Evolutionary conservation across 2,329 filamentous ascomycete genomes (phyloP).

Genomic region (Bipolaris cookei): DNA sequence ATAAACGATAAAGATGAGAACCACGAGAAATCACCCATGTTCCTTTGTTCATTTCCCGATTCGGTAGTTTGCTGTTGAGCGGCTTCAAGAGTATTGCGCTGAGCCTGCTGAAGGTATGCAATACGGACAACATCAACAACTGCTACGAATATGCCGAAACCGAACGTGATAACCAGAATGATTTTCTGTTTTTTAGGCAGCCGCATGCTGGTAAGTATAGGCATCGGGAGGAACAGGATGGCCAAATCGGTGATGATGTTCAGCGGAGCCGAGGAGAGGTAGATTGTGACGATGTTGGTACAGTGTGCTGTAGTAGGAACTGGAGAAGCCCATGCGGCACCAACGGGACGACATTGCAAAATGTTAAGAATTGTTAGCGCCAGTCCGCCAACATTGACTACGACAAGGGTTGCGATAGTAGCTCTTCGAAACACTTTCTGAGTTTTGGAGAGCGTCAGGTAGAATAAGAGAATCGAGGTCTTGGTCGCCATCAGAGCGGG

Average conservation of each 20-base stretch:
- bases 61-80: constrained; percentile 40
- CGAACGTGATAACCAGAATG: constrained; percentile 84
- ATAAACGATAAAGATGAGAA: constrained; percentile 85
- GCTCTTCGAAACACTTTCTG: constrained; percentile 77
- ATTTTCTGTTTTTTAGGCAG: constrained; percentile 85
- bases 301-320: constrained; percentile 58
- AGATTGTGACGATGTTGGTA: constrained; percentile 67
- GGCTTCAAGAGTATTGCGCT: constrained; percentile 54
- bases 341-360: constrained; percentile 80
- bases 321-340: constrained; percentile 68
- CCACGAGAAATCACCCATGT: constrained; percentile 63
- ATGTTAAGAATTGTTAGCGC: constrained; percentile 86
- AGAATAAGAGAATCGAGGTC: constrained; percentile 91
- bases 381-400: constrained; percentile 79
- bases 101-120: constrained; percentile 82
- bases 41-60: constrained; percentile 44
- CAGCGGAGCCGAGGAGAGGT: constrained; percentile 79
- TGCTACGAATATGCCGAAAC: constrained; percentile 84
- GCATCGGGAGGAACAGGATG: constrained; percentile 85
- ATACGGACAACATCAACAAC: constrained; percentile 89
- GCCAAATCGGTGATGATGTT: constrained; percentile 92
- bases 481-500: constrained; percentile 90
- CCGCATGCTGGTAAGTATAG: constrained; percentile 78
- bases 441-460: constrained; percentile 80
- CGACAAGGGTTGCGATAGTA: constrained; percentile 77